Evolutionary conservation across 2,329 filamentous ascomycete genomes (phyloP).

Genomic region (Beauveria rudraprayagi): DNA sequence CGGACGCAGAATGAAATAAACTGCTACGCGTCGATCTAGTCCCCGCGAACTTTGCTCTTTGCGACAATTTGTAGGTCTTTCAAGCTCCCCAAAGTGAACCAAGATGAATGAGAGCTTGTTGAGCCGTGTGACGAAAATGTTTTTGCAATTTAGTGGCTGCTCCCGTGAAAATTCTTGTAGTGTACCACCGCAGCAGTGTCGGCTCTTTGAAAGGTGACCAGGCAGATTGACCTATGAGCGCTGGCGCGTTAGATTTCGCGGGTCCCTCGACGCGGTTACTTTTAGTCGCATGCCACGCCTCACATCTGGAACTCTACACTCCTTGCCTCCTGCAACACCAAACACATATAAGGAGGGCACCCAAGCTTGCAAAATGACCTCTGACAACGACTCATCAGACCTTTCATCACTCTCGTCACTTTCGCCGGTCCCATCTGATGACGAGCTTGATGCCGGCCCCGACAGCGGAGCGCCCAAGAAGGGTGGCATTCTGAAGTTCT

Average conservation of each 20-base stretch:
- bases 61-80: background rate
- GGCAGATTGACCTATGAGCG: constrained; percentile 9
- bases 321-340: constrained; percentile 25
- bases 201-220: background rate
- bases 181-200: constrained; percentile 4
- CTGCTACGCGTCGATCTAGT: background rate
- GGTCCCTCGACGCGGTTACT: constrained; percentile 17
- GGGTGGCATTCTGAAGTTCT: constrained; percentile 59
- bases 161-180: background rate
- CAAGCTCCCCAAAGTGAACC: background rate
- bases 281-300: constrained; percentile 14
- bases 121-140: background rate
- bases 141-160: background rate
- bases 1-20: background rate
- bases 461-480: constrained; percentile 34
- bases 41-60: background rate
- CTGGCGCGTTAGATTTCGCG: constrained; percentile 19
- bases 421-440: constrained; percentile 36
- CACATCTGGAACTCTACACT: constrained; percentile 4
- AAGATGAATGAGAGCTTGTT: background rate
- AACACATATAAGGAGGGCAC: constrained; percentile 22
- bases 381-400: constrained; percentile 55
- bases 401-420: constrained; percentile 50
- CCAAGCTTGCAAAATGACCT: constrained; percentile 39
- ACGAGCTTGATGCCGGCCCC: constrained; percentile 41